phyloP scores from a whole-genome alignment of 805 yeast genomes.

The Candida coquimbonensis region DNA sequence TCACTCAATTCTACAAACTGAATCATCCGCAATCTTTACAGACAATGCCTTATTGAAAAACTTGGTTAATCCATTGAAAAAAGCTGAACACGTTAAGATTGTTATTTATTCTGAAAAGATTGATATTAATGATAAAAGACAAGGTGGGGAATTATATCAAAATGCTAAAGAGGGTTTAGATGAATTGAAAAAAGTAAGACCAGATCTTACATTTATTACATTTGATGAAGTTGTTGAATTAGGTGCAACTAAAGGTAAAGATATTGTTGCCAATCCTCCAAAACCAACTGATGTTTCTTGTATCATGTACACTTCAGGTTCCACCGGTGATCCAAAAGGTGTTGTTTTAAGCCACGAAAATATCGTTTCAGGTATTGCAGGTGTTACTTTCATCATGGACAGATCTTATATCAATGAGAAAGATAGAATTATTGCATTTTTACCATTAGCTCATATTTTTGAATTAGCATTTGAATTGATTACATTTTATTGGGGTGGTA shows the following conservation, averaged over 20 bases:
- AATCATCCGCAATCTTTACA: slow-evolving; percentile 70
- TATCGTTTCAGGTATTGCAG: slow-evolving; percentile 81
- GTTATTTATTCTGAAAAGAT: slow-evolving; percentile 67
- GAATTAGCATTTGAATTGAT: slow-evolving; percentile 84
- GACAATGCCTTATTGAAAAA: slow-evolving; percentile 68
- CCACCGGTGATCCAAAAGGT: slow-evolving; percentile 80
- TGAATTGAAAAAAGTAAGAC: slow-evolving; percentile 58
- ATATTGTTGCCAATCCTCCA: slow-evolving; percentile 34
- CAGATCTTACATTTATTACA: slow-evolving; percentile 64
- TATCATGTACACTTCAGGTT: slow-evolving; percentile 67
- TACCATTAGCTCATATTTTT: slow-evolving; percentile 95
- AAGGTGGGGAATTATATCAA: slow-evolving; percentile 49
- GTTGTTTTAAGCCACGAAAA: slow-evolving; percentile 58
- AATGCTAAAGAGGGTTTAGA: slow-evolving; percentile 53
- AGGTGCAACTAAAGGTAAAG: slow-evolving; percentile 47
- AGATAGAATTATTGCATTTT: slow-evolving; percentile 79
- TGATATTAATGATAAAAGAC: slow-evolving; percentile 56
- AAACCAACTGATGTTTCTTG: slow-evolving; percentile 46
- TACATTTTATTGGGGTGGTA: slow-evolving; percentile 82
- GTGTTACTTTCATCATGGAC: slow-evolving; percentile 60
- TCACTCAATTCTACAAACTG: slow-evolving; percentile 81
- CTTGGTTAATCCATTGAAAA: slow-evolving; percentile 64
- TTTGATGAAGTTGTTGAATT: slow-evolving; percentile 56
- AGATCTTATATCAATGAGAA: slow-evolving; percentile 39
- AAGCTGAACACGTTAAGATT: slow-evolving; percentile 52